Evolutionary conservation across 2,329 filamentous ascomycete genomes (phyloP), one percentile per base, ranked within the genome.

Genomic region (Aspergillus luchuensis): DNA sequence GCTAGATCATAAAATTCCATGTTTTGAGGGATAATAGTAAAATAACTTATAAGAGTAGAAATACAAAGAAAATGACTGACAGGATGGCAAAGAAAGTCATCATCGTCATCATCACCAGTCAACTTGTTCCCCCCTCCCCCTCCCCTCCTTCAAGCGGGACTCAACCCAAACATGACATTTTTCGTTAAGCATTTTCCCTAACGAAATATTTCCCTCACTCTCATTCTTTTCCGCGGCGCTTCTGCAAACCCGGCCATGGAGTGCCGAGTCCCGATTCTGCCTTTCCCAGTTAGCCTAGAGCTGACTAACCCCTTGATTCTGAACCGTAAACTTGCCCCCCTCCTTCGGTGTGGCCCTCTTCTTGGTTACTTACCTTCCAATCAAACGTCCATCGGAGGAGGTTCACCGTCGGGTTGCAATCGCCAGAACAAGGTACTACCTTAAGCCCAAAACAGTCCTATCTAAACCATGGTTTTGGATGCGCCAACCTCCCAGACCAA

Each of bases 301-400:
- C 30, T 52, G 49, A 53, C 56, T 58, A 58, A 58, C 48, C 49
- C 25, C 47, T 50, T 50, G 47, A n/a, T 50, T 30, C 25, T 36
- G 33, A 36, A 36, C 33, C 33, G 33, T 36, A 13, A 36, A 36
- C 33, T 15, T 36, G 11, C 47, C 25, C 23, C 25, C 47, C 25
- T 28, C 23, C 25, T 30, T 30, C n/a, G 25, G 25, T 11, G 23
- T n/a, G 25, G 25, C 25, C 4, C 15, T 10, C 47, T 28, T 28
- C 7, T 28, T 19, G 17, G 17, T 19, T 8, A 28, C 25, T 28
- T 8, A 28, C 25, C 45, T 49, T 49, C 45, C 47, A 50, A 50
- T 50, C 47, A 50, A 15, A 13, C 7, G 25, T n/a, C 25, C 23
- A 17, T n/a, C 8, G 25, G 23, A 5, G 47, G 10, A 30, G 47